Evolutionary conservation across 2,329 filamentous ascomycete genomes (phyloP).

Genomic region (Metarhizium rileyi): DNA sequence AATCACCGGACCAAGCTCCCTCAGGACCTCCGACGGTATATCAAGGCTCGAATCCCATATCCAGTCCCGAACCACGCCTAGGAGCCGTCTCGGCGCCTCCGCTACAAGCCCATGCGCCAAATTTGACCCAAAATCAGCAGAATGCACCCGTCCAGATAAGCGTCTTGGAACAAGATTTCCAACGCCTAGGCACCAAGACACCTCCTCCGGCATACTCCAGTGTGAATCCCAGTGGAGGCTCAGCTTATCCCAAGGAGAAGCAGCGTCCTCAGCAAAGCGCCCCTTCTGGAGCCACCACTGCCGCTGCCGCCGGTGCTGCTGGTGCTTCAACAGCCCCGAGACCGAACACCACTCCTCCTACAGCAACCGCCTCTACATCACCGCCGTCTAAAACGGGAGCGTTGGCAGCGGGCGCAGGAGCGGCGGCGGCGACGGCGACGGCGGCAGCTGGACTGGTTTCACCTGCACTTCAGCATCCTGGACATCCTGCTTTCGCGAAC

Average conservation of each 20-base stretch:
- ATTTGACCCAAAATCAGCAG: conserved; percentile 7
- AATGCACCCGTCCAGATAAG: conserved; percentile 45
- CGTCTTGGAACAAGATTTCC: conserved; percentile 78
- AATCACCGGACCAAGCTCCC: conserved; percentile 73
- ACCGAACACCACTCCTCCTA: conserved; percentile 4
- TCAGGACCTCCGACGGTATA: conserved; percentile 89
- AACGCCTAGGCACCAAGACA: conserved; percentile 70
- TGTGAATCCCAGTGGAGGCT: conserved; percentile 43
- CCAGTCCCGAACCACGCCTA: conserved; percentile 35
- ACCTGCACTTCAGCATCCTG: conserved; percentile 46
- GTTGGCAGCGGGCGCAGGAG: conserved; percentile 12
- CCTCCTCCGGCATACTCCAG: conserved; percentile 95
- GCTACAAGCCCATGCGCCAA: conserved; percentile 19
- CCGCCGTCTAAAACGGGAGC: conserved; percentile 3
- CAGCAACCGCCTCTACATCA: background rate
- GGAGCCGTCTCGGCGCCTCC: conserved; percentile 31
- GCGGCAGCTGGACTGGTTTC: conserved; percentile 28
- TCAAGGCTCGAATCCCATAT: conserved; percentile 69
- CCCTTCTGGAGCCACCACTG: conserved; percentile 6
- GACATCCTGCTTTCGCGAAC: conserved; percentile 87
- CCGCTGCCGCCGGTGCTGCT: conserved; percentile 14
- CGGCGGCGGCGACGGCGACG: background rate
- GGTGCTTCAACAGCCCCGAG: background rate
- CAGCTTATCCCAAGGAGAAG: conserved; percentile 74
- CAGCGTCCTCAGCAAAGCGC: conserved; percentile 35